These are phyloP conservation scores for Talaromyces funiculosus DNA, from an alignment of 2,329 filamentous ascomycete species.

Conservation along the genomic window DNA sequence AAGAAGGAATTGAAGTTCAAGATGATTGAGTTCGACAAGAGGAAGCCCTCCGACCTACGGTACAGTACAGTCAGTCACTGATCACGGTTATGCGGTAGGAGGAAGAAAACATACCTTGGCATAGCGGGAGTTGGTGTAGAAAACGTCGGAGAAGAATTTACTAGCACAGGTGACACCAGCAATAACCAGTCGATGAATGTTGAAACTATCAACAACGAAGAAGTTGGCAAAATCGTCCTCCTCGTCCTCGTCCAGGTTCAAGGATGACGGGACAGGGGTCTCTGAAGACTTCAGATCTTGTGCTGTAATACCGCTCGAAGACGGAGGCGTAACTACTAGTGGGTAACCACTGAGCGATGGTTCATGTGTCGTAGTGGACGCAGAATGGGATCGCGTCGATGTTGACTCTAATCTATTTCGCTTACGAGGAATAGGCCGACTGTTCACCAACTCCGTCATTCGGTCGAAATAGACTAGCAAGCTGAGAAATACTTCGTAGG, in stretches of 20 bases:
- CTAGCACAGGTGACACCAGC: constrained; percentile 96
- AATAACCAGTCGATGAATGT: constrained; percentile 94
- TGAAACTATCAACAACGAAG: constrained; percentile 98
- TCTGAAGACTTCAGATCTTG: constrained; percentile 29
- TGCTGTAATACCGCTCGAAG: constrained; percentile 29
- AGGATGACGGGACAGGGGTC: constrained; percentile 29
- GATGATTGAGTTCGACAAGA: constrained; percentile 84
- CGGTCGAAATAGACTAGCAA: constrained; percentile 95
- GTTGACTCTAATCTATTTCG: constrained; percentile 40
- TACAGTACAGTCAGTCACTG: background rate
- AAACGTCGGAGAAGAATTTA: constrained; percentile 99
- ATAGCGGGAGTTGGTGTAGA: constrained; percentile 98
- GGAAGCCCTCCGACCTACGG: constrained; percentile 85
- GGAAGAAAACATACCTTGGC: constrained; percentile 67
- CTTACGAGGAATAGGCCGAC: constrained; percentile 56
- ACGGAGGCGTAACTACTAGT: constrained; percentile 34
- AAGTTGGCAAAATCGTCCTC: constrained; percentile 59
- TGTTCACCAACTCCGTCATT: constrained; percentile 95
- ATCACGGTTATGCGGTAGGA: background rate
- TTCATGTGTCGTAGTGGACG: constrained; percentile 14
- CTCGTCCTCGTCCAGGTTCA: constrained; percentile 37
- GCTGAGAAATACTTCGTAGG: constrained; percentile 95
- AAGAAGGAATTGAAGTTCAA: constrained; percentile 91
- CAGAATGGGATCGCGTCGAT: constrained; percentile 10
- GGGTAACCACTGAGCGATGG: constrained; percentile 19